phyloP scores from a whole-genome alignment of 1,284 basidiomycete genomes.

The Salmacisia buchloeana region DNA sequence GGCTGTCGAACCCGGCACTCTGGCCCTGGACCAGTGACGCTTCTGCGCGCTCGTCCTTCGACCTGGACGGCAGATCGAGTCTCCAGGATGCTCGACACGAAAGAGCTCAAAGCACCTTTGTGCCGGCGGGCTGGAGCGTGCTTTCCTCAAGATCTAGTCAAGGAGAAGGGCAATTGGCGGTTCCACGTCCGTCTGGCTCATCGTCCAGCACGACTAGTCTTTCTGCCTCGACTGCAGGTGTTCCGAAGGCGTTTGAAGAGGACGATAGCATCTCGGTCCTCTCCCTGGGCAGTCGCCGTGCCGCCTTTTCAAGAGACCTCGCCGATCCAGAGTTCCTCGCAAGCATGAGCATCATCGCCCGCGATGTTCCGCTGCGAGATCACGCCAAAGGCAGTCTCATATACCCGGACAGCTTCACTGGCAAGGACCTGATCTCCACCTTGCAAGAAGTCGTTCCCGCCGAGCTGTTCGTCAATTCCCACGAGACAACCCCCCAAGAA shows the following conservation, averaged over 20 bases:
- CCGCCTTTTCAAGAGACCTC: constrained; percentile 2
- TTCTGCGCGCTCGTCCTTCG: too few species aligned
- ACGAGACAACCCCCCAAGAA: neutral
- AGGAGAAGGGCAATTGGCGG: too few species aligned
- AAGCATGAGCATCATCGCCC: constrained; percentile 3
- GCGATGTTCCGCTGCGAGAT: neutral
- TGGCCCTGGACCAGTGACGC: too few species aligned
- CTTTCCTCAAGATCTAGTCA: too few species aligned
- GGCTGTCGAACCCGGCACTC: too few species aligned
- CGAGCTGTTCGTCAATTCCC: constrained; percentile 15
- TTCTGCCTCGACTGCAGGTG: neutral
- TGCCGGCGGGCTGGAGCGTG: too few species aligned
- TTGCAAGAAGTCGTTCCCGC: constrained; percentile 27
- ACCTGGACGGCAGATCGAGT: too few species aligned
- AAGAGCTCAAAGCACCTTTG: too few species aligned
- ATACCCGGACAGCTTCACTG: constrained; percentile 47
- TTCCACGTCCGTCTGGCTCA: too few species aligned
- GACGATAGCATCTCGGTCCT: neutral
- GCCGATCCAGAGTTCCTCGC: constrained; percentile 1
- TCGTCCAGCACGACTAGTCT: too few species aligned
- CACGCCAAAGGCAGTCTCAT: constrained; percentile 38
- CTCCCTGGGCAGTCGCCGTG: constrained; percentile 3
- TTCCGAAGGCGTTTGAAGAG: neutral
- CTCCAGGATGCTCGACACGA: too few species aligned
- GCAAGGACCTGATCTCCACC: constrained; percentile 41